These are phyloP conservation scores for Penicillium silybi DNA, from an alignment of 495 filamentous ascomycete genomes.

Conservation along the genomic window DNA sequence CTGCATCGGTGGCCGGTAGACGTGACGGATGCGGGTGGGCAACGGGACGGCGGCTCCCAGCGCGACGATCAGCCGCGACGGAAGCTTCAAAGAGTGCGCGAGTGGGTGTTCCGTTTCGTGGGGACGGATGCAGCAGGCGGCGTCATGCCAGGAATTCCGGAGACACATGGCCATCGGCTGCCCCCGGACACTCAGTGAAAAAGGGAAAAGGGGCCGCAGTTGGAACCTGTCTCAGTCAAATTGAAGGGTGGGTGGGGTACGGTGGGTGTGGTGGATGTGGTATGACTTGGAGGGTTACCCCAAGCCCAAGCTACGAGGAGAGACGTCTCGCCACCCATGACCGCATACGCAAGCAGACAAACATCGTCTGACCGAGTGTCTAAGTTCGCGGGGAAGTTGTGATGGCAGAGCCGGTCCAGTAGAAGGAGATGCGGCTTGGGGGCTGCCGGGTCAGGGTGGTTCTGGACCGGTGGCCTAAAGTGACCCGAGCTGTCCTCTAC, in stretches of 20 bases:
- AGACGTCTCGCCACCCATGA: not conserved
- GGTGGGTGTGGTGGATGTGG: slow-evolving; percentile 1
- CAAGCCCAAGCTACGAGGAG: slow-evolving; percentile 7
- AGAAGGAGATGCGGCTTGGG: slow-evolving; percentile 8
- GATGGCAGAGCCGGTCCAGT: slow-evolving; percentile 14
- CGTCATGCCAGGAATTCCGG: slow-evolving; percentile 22
- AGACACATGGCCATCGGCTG: slow-evolving; percentile 33
- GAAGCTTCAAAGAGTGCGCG: slow-evolving; percentile 63
- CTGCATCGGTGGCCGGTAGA: slow-evolving; percentile 50
- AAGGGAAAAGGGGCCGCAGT: slow-evolving; percentile 9
- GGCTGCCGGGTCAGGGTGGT: slow-evolving; percentile 12
- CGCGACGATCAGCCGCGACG: slow-evolving; percentile 48
- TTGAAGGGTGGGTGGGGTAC: slow-evolving; percentile 3
- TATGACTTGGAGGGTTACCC: not conserved
- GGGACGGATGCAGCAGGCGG: slow-evolving; percentile 44
- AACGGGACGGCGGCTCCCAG: slow-evolving; percentile 21
- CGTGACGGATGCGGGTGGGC: slow-evolving; percentile 35
- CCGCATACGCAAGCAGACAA: slow-evolving; percentile 6
- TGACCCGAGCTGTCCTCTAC: not conserved
- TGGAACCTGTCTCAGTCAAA: slow-evolving; percentile 4
- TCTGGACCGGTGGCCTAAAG: too few relatives aligned
- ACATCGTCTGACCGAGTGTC: slow-evolving; percentile 18
- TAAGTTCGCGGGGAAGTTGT: slow-evolving; percentile 18
- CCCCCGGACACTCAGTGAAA: slow-evolving; percentile 49
- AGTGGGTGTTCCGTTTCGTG: slow-evolving; percentile 75